Conservation (phyloP, 2,329 filamentous ascomycete genomes). For the Ascochyta viciae-villosae region DNA sequence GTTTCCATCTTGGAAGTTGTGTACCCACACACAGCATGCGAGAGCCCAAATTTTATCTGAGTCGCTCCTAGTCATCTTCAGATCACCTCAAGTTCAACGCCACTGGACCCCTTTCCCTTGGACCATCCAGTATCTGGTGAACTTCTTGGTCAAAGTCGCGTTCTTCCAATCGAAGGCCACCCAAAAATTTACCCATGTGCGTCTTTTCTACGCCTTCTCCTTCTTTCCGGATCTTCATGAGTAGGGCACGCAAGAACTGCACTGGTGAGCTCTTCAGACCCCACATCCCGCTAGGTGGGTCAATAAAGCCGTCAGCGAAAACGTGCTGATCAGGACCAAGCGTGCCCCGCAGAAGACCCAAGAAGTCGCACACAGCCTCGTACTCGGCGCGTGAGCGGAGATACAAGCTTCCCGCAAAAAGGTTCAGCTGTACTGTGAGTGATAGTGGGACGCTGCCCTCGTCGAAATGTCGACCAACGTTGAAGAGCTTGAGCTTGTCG, state of each 20-base stretch:
- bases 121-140: not conserved
- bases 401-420: slow-evolving; percentile 75
- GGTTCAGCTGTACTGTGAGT: slow-evolving; percentile 61
- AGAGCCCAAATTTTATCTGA: not conserved
- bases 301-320: slow-evolving; percentile 46
- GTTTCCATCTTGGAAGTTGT: not conserved
- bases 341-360: slow-evolving; percentile 56
- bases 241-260: slow-evolving; percentile 49
- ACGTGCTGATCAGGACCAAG: slow-evolving; percentile 33
- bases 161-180: slow-evolving; percentile 46
- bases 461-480: slow-evolving; percentile 32
- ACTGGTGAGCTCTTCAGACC: slow-evolving; percentile 52
- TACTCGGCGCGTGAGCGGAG: slow-evolving; percentile 64
- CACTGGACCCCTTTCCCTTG: not conserved
- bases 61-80: not conserved
- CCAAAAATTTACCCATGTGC: slow-evolving; percentile 53
- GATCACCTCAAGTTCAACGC: not conserved
- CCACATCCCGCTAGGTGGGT: slow-evolving; percentile 35
- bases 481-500: slow-evolving; percentile 57
- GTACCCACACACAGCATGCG: not conserved
- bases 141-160: slow-evolving; percentile 34
- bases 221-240: slow-evolving; percentile 39
- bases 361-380: slow-evolving; percentile 55
- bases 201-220: slow-evolving; percentile 53
- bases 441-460: slow-evolving; percentile 22